Conservation (phyloP, 2,329 filamentous ascomycete species). For the Raffaelea arxii region DNA sequence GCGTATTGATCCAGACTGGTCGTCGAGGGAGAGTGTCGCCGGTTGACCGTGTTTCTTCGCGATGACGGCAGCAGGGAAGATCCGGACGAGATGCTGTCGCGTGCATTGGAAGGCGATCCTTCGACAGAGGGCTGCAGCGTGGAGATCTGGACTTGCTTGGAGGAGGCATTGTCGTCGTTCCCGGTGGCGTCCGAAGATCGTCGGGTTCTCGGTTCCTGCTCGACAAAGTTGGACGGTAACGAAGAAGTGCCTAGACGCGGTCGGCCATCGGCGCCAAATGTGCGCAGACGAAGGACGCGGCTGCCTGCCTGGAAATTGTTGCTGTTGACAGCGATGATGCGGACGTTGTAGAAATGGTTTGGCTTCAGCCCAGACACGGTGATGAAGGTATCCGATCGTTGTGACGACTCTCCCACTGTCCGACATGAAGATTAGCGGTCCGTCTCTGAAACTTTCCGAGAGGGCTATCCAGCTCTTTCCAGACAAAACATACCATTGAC, state of each 20-base stretch:
- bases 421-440: not conserved
- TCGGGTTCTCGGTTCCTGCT: constrained; percentile 33
- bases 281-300: constrained; percentile 72
- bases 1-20: constrained; percentile 44
- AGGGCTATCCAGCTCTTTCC: not conserved
- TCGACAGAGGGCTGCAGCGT: constrained; percentile 7
- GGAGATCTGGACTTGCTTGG: constrained; percentile 9
- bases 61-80: constrained; percentile 14
- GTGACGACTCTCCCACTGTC: constrained; percentile 71
- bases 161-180: constrained; percentile 35
- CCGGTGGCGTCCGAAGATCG: constrained; percentile 31
- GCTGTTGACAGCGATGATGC: constrained; percentile 81
- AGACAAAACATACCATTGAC: constrained; percentile 59
- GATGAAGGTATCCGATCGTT: constrained; percentile 73
- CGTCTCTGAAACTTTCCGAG: not conserved
- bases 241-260: constrained; percentile 49
- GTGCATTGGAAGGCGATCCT: constrained; percentile 38
- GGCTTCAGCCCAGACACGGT: constrained; percentile 82
- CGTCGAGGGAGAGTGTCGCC: constrained; percentile 66
- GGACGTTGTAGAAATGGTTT: constrained; percentile 83
- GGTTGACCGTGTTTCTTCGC: constrained; percentile 60
- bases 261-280: constrained; percentile 55
- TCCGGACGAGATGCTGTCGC: constrained; percentile 50
- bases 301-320: constrained; percentile 92
- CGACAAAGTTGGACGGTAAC: constrained; percentile 45